These are phyloP conservation scores for Fraxinus xanthoxyloides DNA, from an alignment of 305 asterid genomes.

Conservation along the genomic window DNA sequence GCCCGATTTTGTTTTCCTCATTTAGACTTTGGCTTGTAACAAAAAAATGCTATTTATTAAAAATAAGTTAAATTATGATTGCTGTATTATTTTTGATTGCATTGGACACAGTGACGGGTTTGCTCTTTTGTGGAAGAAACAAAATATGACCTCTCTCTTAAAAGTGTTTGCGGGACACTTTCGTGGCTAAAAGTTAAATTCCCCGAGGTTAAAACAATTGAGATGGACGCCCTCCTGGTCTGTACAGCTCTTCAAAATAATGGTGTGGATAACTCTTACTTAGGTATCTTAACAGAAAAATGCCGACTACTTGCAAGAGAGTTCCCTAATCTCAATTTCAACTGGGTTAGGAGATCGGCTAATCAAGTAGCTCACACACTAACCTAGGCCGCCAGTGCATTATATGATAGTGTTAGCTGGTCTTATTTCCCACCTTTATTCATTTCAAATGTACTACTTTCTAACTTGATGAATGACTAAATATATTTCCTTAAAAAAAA, in stretches of 20 bases:
- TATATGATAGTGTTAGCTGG: not conserved
- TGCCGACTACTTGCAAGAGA: not conserved
- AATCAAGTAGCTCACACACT: not conserved
- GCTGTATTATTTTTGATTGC: no score
- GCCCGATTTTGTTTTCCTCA: no score
- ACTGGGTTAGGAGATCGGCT: not conserved
- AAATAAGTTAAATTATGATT: not conserved
- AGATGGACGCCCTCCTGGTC: not conserved
- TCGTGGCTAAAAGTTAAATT: not conserved
- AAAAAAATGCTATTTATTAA: not conserved
- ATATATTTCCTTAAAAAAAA: no score
- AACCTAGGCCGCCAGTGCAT: not conserved
- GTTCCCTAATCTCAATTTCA: not conserved
- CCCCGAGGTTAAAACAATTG: not conserved
- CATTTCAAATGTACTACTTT: not conserved
- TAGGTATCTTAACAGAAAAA: no score
- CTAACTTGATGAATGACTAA: not conserved
- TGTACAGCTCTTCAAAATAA: not conserved
- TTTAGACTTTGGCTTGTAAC: not conserved
- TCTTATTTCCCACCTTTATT: not conserved
- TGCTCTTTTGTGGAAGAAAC: not conserved
- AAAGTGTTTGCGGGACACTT: not conserved
- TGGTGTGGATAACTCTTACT: not conserved
- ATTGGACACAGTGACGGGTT: not conserved
- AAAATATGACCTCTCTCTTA: not conserved